Conservation (phyloP, 345 rosid species). For the Rubroshorea leprosula region DNA sequence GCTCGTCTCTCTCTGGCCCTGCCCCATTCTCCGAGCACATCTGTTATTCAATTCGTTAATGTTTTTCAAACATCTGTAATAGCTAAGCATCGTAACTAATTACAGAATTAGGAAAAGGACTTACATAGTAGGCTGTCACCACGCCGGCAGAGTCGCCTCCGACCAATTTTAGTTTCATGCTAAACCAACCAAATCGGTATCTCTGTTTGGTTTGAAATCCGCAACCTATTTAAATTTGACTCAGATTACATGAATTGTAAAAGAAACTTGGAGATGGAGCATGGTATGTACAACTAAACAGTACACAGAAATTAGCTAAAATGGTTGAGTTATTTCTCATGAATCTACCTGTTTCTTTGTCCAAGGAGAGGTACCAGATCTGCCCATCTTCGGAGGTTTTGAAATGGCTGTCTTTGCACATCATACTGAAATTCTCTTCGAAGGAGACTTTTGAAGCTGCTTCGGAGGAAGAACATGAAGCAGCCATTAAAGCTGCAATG, state of each 20-base stretch:
- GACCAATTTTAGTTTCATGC: conserved; percentile 92
- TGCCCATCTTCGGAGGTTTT: conserved; percentile 87
- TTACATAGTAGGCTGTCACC: conserved; percentile 90
- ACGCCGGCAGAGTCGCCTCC: conserved; percentile 98
- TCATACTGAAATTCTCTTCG: conserved; percentile 81
- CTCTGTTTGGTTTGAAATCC: conserved; percentile 92
- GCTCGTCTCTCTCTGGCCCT: conserved; percentile 89
- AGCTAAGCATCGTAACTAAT: not conserved
- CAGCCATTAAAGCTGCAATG: conserved; percentile 32
- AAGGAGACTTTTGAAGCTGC: conserved; percentile 53
- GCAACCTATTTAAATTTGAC: conserved; percentile 46
- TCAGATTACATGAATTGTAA: not conserved
- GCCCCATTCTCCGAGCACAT: conserved; percentile 95
- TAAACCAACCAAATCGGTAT: conserved; percentile 95
- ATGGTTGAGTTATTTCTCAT: not conserved
- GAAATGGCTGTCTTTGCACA: conserved; percentile 94
- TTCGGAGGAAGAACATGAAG: conserved; percentile 10
- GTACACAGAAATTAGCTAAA: not conserved
- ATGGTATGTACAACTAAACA: too few relatives aligned
- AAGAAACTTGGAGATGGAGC: not conserved
- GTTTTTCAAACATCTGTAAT: not conserved
- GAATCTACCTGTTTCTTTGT: conserved; percentile 79
- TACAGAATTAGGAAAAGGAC: conserved; percentile 1
- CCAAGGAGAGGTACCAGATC: conserved; percentile 92
- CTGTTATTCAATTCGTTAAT: conserved; percentile 29